These are phyloP conservation scores for Candida sojae DNA, from an alignment of 1,139 yeast genomes.

Conservation along the genomic window DNA sequence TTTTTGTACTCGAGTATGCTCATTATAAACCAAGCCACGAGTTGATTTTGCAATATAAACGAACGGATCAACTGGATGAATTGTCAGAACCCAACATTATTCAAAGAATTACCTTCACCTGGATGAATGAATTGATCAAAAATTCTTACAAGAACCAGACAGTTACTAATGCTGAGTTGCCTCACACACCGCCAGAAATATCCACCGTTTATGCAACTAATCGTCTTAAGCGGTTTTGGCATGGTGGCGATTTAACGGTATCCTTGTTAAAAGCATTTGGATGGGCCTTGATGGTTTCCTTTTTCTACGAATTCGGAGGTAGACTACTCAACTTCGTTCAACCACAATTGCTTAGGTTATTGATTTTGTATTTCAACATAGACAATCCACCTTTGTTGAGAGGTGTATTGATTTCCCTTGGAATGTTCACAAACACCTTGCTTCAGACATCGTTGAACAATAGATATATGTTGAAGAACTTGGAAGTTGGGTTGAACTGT, in stretches of 20 bases:
- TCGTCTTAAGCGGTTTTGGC: constrained; percentile 22
- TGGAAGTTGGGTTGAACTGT: constrained; percentile 53
- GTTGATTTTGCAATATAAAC: constrained; percentile 19
- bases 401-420: constrained; percentile 52
- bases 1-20: constrained; percentile 25
- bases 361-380: constrained; percentile 46
- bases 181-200: constrained; percentile 52
- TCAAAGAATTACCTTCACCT: constrained; percentile 54
- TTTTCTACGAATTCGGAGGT: constrained; percentile 45
- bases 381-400: constrained; percentile 44
- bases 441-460: constrained; percentile 50
- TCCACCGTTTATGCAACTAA: constrained; percentile 34
- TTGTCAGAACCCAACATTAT: constrained; percentile 48
- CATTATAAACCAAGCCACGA: constrained; percentile 33
- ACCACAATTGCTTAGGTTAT: constrained; percentile 56
- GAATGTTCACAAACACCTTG: constrained; percentile 51
- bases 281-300: constrained; percentile 38
- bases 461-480: constrained; percentile 52
- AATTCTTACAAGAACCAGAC: constrained; percentile 51
- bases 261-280: constrained; percentile 55
- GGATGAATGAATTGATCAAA: constrained; percentile 60
- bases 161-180: constrained; percentile 53
- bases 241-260: constrained; percentile 37
- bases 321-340: constrained; percentile 50
- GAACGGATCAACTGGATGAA: constrained; percentile 12